phyloP scores from a whole-genome alignment of 2,329 filamentous ascomycete species.

The Dothideomycetidae sp. region DNA sequence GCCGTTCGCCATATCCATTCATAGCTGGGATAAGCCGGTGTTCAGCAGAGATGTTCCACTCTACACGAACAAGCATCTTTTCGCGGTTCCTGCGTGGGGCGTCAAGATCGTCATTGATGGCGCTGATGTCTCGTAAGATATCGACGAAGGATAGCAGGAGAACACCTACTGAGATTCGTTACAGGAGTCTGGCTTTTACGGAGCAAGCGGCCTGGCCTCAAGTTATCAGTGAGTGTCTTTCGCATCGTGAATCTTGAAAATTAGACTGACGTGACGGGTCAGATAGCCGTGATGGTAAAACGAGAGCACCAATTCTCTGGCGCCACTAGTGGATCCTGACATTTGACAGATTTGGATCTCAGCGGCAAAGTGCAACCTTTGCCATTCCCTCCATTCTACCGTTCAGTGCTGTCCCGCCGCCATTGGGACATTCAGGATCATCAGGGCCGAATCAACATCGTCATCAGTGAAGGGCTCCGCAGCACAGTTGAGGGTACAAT shows the following conservation, averaged over 20 bases:
- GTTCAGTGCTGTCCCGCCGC: conserved; percentile 51
- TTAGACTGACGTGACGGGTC: background rate
- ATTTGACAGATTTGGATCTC: background rate
- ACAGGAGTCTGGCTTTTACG: conserved; percentile 41
- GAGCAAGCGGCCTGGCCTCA: conserved; percentile 39
- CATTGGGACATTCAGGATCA: conserved; percentile 60
- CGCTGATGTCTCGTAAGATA: conserved; percentile 41
- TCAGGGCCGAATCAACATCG: conserved; percentile 59
- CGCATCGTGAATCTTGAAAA: background rate
- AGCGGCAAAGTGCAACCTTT: conserved; percentile 40
- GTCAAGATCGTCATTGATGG: conserved; percentile 58
- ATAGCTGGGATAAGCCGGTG: conserved; percentile 53
- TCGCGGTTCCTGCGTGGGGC: conserved; percentile 22
- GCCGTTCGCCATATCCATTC: conserved; percentile 58
- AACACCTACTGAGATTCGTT: background rate
- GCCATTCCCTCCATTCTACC: conserved; percentile 58
- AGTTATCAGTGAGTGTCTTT: conserved; percentile 33
- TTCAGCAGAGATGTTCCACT: conserved; percentile 43
- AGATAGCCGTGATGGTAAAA: background rate
- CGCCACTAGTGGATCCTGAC: no score
- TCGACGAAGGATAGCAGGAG: background rate
- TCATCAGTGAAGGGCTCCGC: conserved; percentile 58
- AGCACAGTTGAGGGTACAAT: conserved; percentile 14
- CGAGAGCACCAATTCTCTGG: no score
- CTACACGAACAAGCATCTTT: conserved; percentile 38